Conservation (phyloP, 306 rosid genomes). For the Vicia sativa region DNA sequence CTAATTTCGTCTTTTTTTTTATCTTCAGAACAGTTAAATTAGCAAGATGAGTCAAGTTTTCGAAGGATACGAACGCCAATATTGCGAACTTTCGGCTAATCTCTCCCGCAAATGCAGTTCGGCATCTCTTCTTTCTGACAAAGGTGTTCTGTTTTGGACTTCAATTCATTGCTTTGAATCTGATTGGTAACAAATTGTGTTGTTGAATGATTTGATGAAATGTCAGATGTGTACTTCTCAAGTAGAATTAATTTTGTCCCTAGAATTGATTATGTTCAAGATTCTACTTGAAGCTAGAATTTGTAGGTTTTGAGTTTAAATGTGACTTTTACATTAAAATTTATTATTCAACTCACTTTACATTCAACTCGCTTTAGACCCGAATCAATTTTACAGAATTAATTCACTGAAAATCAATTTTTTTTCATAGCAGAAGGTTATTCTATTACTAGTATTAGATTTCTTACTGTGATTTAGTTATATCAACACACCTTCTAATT, state of each 20-base stretch:
- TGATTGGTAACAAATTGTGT: background rate
- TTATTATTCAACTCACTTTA: no score
- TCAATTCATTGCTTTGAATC: background rate
- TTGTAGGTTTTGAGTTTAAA: no score
- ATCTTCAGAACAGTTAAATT: background rate
- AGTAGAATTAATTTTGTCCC: no score
- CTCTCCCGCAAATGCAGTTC: conserved; percentile 81
- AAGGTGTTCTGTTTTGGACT: conserved; percentile 36
- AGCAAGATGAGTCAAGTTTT: conserved; percentile 72
- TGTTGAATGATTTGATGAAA: conserved; percentile 6
- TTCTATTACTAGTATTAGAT: conserved; percentile 7
- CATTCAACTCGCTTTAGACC: no score
- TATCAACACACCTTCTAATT: background rate
- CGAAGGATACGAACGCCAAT: conserved; percentile 92
- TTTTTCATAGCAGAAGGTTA: no score
- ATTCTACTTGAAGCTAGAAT: no score
- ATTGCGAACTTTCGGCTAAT: conserved; percentile 88
- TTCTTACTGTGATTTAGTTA: background rate
- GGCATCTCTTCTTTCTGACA: conserved; percentile 55
- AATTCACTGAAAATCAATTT: no score
- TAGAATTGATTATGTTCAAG: no score
- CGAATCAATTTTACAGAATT: no score
- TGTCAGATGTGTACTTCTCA: background rate
- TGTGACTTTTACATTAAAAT: no score
- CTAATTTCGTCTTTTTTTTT: no score